Percentiles rank a stretch among this genome's conserved stretches.
Conservation (phyloP, 2,329 filamentous ascomycete species). For the Colletotrichum brevisporum region DNA sequence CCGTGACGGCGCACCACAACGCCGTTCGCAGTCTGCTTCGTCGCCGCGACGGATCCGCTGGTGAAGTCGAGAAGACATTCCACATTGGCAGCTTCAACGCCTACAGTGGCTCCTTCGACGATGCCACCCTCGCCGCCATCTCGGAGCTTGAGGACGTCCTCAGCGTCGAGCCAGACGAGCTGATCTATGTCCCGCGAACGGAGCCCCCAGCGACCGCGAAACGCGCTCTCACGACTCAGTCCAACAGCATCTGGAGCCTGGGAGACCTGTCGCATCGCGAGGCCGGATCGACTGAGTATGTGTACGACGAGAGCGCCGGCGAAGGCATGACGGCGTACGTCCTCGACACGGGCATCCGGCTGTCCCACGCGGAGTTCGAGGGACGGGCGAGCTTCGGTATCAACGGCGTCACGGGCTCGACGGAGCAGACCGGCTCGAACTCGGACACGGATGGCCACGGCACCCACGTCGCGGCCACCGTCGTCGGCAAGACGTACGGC, state of each 20-base stretch:
- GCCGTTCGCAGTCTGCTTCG: constrained; percentile 48
- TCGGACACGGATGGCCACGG: constrained; percentile 47
- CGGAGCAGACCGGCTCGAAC: constrained; percentile 35
- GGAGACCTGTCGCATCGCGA: constrained; percentile 56
- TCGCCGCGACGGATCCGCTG: constrained; percentile 52
- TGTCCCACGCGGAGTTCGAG: constrained; percentile 51
- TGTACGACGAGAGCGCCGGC: constrained; percentile 45
- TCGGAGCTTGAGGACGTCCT: constrained; percentile 51
- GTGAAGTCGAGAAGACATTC: constrained; percentile 37
- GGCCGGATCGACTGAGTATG: constrained; percentile 48
- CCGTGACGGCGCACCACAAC: constrained; percentile 48
- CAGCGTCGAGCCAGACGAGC: constrained; percentile 49
- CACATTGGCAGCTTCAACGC: constrained; percentile 52
- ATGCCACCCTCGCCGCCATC: constrained; percentile 56
- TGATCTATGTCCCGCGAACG: constrained; percentile 26
- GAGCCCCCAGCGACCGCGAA: neutral
- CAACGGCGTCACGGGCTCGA: constrained; percentile 46
- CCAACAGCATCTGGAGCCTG: constrained; percentile 48
- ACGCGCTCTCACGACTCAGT: constrained; percentile 41
- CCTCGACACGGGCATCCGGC: constrained; percentile 60
- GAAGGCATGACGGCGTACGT: constrained; percentile 53
- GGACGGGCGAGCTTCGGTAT: constrained; percentile 47
- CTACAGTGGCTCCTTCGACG: constrained; percentile 59
- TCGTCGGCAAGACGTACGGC: constrained; percentile 48
- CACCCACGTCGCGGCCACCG: constrained; percentile 49